Conservation (phyloP, 139 green algal species). For the Picochlorum sp. region DNA sequence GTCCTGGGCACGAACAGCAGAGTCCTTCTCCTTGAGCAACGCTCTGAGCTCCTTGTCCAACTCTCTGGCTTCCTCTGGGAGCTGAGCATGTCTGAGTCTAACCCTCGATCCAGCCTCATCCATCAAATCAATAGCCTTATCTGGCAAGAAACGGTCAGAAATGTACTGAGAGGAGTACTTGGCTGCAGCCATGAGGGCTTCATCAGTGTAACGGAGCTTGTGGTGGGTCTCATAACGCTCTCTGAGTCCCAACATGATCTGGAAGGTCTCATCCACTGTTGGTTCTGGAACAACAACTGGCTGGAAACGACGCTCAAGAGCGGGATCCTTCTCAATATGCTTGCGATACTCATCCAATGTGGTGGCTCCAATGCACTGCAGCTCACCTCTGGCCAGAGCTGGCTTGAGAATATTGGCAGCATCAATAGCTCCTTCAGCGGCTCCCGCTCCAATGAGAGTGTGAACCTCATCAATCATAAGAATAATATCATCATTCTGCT, state of each 20-base stretch:
- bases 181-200: constrained; percentile 84
- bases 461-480: constrained; percentile 85
- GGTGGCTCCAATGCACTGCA: constrained; percentile 98
- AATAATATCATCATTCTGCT: constrained; percentile 98
- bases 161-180: constrained; percentile 95
- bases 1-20: constrained; percentile 77
- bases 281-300: constrained; percentile 88
- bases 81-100: constrained; percentile 87
- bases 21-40: constrained; percentile 99
- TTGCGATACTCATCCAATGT: constrained; percentile 99
- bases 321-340: constrained; percentile 99
- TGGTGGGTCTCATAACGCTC: constrained; percentile 97
- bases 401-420: constrained; percentile 99
- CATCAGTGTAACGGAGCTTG: constrained; percentile 97
- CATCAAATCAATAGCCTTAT: constrained; percentile 94
- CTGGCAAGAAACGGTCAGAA: constrained; percentile 67
- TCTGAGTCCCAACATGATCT: constrained; percentile 83
- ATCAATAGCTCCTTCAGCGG: constrained; percentile 97
- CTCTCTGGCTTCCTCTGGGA: constrained; percentile 94
- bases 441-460: constrained; percentile 96
- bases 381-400: constrained; percentile 92
- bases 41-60: constrained; percentile 81
- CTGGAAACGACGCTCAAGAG: constrained; percentile 90
- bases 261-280: constrained; percentile 91
- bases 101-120: constrained; percentile 96